Percentiles rank a stretch among this genome's conserved stretches.
These are phyloP conservation scores for Pugionium cornutum DNA, from an alignment of 345 rosid genomes.

Conservation along the genomic window DNA sequence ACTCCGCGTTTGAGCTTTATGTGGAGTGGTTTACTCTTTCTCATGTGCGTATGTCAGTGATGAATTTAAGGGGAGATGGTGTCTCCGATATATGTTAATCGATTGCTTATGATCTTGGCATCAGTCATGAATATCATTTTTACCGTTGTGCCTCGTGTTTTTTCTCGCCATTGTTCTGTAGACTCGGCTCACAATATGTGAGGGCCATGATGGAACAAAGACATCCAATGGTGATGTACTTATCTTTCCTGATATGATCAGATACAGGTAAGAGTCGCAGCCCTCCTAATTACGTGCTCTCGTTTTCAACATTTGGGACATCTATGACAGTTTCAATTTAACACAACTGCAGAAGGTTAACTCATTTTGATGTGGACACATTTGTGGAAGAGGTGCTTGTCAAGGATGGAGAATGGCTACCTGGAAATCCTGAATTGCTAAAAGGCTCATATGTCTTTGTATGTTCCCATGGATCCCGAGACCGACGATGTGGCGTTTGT, in stretches of 20 bases:
- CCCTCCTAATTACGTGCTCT: slow-evolving; percentile 15
- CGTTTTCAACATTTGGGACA: slow-evolving; percentile 11
- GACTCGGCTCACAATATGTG: slow-evolving; percentile 92
- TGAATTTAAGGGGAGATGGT: background rate
- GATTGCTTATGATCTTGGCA: slow-evolving; percentile 6
- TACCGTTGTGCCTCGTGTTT: slow-evolving; percentile 7
- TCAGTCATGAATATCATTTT: background rate
- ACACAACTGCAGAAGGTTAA: slow-evolving; percentile 82
- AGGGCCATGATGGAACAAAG: slow-evolving; percentile 97
- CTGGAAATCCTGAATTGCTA: slow-evolving; percentile 81
- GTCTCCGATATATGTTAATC: slow-evolving; percentile 7
- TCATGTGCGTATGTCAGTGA: background rate
- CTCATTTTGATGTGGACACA: slow-evolving; percentile 98
- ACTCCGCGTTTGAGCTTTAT: slow-evolving; percentile 12
- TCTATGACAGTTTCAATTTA: slow-evolving; percentile 22
- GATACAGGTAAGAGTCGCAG: slow-evolving; percentile 68
- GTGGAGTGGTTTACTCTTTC: background rate
- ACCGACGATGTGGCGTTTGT: slow-evolving; percentile 89
- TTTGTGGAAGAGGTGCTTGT: slow-evolving; percentile 98
- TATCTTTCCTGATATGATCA: slow-evolving; percentile 95
- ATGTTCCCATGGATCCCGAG: slow-evolving; percentile 91
- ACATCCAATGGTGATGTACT: slow-evolving; percentile 96
- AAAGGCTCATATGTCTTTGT: slow-evolving; percentile 86
- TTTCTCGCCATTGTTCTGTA: slow-evolving; percentile 32
- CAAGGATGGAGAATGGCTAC: slow-evolving; percentile 89